Percentiles rank a stretch among this genome's conserved stretches.
phyloP scores from a whole-genome alignment of 192 early-diverging fungal genomes.

The Backusella morwellensis region DNA sequence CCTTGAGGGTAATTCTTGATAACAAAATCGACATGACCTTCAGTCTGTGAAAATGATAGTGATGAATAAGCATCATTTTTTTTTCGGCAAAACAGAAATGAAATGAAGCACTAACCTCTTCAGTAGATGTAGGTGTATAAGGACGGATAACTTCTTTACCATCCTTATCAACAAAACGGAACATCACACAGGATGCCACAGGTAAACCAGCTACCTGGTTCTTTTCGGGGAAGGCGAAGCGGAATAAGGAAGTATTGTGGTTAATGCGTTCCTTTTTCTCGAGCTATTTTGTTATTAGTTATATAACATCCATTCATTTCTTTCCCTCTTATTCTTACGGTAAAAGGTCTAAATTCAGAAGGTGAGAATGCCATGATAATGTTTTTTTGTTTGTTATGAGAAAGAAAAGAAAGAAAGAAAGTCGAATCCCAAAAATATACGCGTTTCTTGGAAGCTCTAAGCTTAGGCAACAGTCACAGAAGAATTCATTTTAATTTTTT shows the following conservation, averaged over 20 bases:
- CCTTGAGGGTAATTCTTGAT: conserved; percentile 68
- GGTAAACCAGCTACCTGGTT: conserved; percentile 66
- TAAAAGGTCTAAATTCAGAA: conserved; percentile 53
- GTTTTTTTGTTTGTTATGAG: background rate
- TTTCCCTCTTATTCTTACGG: conserved; percentile 29
- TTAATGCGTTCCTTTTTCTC: conserved; percentile 55
- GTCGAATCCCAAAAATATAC: background rate
- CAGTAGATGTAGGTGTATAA: conserved; percentile 67
- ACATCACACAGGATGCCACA: conserved; percentile 78
- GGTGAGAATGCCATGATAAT: background rate
- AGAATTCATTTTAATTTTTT: background rate
- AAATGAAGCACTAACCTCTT: conserved; percentile 15
- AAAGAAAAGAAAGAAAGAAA: background rate
- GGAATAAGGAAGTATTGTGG: conserved; percentile 65
- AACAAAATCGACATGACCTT: conserved; percentile 68
- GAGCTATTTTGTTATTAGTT: conserved; percentile 37
- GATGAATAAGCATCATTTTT: background rate
- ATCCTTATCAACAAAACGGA: conserved; percentile 62
- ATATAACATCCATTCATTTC: background rate
- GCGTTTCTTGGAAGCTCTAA: background rate
- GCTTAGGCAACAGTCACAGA: background rate
- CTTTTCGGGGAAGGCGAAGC: conserved; percentile 65
- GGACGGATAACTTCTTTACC: conserved; percentile 72
- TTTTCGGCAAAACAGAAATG: background rate
- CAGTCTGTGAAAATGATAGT: conserved; percentile 6